phyloP scores from a whole-genome alignment of 2,329 filamentous ascomycete genomes.

The Cyanodermella asteris region DNA sequence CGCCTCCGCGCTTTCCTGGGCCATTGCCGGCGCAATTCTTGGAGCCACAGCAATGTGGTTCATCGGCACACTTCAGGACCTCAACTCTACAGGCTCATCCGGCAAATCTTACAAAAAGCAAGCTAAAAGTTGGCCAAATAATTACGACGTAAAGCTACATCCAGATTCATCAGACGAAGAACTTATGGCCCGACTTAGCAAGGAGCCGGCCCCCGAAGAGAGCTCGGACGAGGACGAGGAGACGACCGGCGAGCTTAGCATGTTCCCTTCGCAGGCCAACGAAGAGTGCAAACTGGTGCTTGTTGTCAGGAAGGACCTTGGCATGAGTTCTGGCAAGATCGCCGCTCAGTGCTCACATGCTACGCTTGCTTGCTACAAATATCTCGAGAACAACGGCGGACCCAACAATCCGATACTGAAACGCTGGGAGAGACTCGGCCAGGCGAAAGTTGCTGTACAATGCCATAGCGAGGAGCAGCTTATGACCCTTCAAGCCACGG shows the following conservation, averaged over 20 bases:
- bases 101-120: conserved; percentile 7
- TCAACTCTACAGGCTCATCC: conserved; percentile 31
- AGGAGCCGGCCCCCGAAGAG: conserved; percentile 46
- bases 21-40: conserved; percentile 53
- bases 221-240: conserved; percentile 33
- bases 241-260: conserved; percentile 27
- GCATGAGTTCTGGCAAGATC: conserved; percentile 93
- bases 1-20: conserved; percentile 35
- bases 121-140: conserved; percentile 28
- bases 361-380: conserved; percentile 94
- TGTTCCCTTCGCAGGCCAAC: too few relatives aligned
- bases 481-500: conserved; percentile 56
- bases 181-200: conserved; percentile 17
- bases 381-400: conserved; percentile 36
- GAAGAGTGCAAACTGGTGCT: conserved; percentile 92
- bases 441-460: conserved; percentile 87
- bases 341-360: conserved; percentile 88
- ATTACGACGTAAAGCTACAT: conserved; percentile 28
- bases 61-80: conserved; percentile 48
- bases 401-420: conserved; percentile 42
- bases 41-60: conserved; percentile 60
- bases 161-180: conserved; percentile 15
- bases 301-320: conserved; percentile 78
- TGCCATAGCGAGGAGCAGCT: conserved; percentile 63
- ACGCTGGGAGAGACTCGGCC: conserved; percentile 69